Evolutionary conservation across 1,284 basidiomycete genomes (phyloP).

Genomic region (Tilletia horrida): DNA sequence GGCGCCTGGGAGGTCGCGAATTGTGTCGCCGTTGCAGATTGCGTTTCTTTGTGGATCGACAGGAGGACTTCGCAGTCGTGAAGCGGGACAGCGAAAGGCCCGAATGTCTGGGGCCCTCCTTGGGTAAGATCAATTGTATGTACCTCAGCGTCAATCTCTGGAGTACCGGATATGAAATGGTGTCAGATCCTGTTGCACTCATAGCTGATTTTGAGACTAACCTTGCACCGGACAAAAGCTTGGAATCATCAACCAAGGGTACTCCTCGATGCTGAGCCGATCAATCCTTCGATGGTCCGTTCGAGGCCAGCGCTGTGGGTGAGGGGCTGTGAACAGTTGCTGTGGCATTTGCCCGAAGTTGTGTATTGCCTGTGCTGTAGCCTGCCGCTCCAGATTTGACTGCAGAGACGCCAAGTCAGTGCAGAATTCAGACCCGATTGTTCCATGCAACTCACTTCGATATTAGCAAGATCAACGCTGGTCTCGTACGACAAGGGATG

Average conservation of each 20-base stretch:
- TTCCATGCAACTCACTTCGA: slow-evolving; percentile 57
- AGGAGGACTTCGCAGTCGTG: no score
- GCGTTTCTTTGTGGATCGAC: not conserved
- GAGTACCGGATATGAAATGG: not conserved
- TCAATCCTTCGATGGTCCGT: slow-evolving; percentile 23
- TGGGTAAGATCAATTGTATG: no score
- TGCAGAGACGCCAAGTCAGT: not conserved
- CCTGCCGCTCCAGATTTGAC: slow-evolving; percentile 81
- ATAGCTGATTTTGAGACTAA: slow-evolving; percentile 25
- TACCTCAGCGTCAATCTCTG: not conserved
- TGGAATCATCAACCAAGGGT: slow-evolving; percentile 57
- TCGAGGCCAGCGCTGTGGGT: slow-evolving; percentile 67
- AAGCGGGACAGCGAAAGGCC: no score
- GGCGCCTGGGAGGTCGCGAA: not conserved
- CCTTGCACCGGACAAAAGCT: slow-evolving; percentile 30
- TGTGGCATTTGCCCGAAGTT: slow-evolving; percentile 63
- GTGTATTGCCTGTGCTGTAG: slow-evolving; percentile 90
- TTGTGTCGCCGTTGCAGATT: not conserved
- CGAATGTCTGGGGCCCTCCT: no score
- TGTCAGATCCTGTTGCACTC: not conserved
- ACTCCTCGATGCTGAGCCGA: slow-evolving; percentile 73
- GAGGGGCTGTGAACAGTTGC: slow-evolving; percentile 75
- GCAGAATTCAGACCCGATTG: not conserved
- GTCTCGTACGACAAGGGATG: slow-evolving; percentile 90
- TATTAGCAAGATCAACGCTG: slow-evolving; percentile 61